phyloP scores from a whole-genome alignment of 352 stramenopile genomes.

The Peronospora tabacina region DNA sequence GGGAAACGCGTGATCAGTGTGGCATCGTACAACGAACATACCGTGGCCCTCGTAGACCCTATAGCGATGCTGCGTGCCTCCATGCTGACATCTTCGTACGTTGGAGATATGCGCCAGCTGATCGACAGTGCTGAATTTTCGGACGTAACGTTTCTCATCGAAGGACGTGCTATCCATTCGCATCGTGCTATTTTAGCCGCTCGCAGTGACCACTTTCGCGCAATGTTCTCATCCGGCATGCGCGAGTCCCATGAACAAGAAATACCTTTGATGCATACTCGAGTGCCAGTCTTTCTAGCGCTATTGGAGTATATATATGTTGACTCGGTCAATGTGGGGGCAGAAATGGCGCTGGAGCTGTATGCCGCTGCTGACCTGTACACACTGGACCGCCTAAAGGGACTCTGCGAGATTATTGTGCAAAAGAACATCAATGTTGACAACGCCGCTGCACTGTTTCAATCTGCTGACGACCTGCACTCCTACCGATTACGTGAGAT shows the following conservation, averaged over 20 bases:
- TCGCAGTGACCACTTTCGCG: constrained; percentile 91
- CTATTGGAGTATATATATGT: constrained; percentile 97
- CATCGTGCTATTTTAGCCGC: constrained; percentile 89
- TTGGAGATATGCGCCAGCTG: constrained; percentile 88
- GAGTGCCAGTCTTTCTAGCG: constrained; percentile 88
- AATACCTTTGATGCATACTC: constrained; percentile 86
- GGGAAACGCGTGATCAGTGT: constrained; percentile 92
- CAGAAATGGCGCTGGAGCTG: constrained; percentile 91
- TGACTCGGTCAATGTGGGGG: constrained; percentile 87
- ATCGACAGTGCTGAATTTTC: constrained; percentile 88
- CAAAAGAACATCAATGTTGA: constrained; percentile 86
- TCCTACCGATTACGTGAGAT: constrained; percentile 81
- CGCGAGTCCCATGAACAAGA: constrained; percentile 79
- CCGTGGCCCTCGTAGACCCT: constrained; percentile 86
- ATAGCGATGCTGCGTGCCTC: constrained; percentile 67
- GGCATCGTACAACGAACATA: constrained; percentile 97
- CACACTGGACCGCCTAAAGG: constrained; percentile 90
- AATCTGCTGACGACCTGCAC: constrained; percentile 81
- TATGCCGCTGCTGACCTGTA: constrained; percentile 93
- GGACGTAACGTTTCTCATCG: constrained; percentile 85
- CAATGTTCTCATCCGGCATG: constrained; percentile 94
- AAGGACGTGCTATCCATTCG: constrained; percentile 74
- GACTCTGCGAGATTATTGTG: constrained; percentile 85
- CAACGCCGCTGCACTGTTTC: constrained; percentile 80
- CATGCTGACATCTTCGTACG: constrained; percentile 77